Conservation (phyloP, 2,329 filamentous ascomycete genomes). For the Trichophyton simii region DNA sequence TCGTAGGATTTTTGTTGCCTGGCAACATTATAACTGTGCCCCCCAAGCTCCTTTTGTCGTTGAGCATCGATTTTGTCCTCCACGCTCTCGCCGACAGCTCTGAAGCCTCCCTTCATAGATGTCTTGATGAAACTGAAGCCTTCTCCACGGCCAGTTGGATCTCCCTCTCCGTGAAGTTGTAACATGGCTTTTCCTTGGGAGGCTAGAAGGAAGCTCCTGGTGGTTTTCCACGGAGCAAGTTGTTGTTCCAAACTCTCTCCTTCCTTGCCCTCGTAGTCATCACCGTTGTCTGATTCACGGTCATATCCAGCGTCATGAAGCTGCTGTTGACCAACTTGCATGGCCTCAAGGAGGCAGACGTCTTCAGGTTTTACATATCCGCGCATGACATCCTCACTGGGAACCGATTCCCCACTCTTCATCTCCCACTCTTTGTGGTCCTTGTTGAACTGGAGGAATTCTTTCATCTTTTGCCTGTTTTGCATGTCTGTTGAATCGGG, state of each 20-base stretch:
- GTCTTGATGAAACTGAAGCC: slow-evolving; percentile 96
- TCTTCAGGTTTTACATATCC: slow-evolving; percentile 91
- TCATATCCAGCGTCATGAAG: slow-evolving; percentile 84
- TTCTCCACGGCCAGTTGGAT: slow-evolving; percentile 83
- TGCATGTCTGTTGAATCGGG: slow-evolving; percentile 89
- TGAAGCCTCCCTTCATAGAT: slow-evolving; percentile 97
- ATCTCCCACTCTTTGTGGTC: slow-evolving; percentile 79
- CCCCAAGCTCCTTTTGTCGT: slow-evolving; percentile 53
- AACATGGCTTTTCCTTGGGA: slow-evolving; percentile 95
- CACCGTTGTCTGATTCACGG: slow-evolving; percentile 52
- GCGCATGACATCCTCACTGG: slow-evolving; percentile 69
- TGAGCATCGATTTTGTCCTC: slow-evolving; percentile 79
- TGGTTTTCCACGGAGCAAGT: slow-evolving; percentile 91
- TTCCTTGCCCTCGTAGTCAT: slow-evolving; percentile 52
- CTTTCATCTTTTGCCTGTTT: slow-evolving; percentile 91
- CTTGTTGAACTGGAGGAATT: slow-evolving; percentile 86
- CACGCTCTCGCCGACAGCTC: slow-evolving; percentile 76
- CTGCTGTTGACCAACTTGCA: slow-evolving; percentile 89
- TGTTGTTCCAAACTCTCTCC: slow-evolving; percentile 71
- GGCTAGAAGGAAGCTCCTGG: slow-evolving; percentile 90
- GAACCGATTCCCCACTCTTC: slow-evolving; percentile 56
- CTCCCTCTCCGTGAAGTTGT: slow-evolving; percentile 82
- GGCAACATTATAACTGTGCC: slow-evolving; percentile 95
- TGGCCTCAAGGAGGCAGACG: slow-evolving; percentile 84
- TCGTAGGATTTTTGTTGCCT: slow-evolving; percentile 87